These are phyloP conservation scores for Articulospora tetracladia DNA, from an alignment of 495 filamentous ascomycete genomes.

Conservation along the genomic window DNA sequence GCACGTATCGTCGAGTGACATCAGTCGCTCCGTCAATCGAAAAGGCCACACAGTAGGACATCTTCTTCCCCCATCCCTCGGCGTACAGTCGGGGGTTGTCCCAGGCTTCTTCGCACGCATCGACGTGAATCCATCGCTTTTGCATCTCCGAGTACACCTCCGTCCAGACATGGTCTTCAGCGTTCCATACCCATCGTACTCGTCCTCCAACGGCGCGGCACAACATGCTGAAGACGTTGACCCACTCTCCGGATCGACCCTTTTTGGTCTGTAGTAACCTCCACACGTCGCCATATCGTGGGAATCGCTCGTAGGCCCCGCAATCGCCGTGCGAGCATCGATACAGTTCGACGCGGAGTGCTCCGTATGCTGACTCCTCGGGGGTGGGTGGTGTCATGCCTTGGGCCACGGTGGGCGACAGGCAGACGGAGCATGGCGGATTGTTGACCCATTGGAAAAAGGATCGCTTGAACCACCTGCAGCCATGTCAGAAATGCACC, in stretches of 20 bases:
- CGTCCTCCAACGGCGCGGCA: conserved; percentile 87
- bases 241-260: conserved; percentile 93
- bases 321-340: conserved; percentile 71
- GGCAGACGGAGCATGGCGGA: conserved; percentile 75
- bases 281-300: conserved; percentile 95
- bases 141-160: conserved; percentile 95
- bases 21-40: conserved; percentile 93
- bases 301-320: conserved; percentile 78
- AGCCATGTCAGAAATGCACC: conserved; percentile 16
- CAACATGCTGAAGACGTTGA: conserved; percentile 98
- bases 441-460: conserved; percentile 99
- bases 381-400: conserved; percentile 80
- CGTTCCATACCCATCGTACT: conserved; percentile 98
- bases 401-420: conserved; percentile 74
- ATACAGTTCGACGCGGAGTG: conserved; percentile 84
- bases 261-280: conserved; percentile 78
- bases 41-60: conserved; percentile 96
- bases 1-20: conserved; percentile 93
- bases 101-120: conserved; percentile 92
- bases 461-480: conserved; percentile 89
- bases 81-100: conserved; percentile 91
- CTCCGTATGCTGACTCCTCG: conserved; percentile 85
- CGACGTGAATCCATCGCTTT: conserved; percentile 94
- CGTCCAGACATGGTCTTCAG: conserved; percentile 96
- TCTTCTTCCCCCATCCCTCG: conserved; percentile 91